These are phyloP conservation scores for Rhizopus delemar DNA, from an alignment of 371 early-diverging fungal genomes.

Conservation along the genomic window DNA sequence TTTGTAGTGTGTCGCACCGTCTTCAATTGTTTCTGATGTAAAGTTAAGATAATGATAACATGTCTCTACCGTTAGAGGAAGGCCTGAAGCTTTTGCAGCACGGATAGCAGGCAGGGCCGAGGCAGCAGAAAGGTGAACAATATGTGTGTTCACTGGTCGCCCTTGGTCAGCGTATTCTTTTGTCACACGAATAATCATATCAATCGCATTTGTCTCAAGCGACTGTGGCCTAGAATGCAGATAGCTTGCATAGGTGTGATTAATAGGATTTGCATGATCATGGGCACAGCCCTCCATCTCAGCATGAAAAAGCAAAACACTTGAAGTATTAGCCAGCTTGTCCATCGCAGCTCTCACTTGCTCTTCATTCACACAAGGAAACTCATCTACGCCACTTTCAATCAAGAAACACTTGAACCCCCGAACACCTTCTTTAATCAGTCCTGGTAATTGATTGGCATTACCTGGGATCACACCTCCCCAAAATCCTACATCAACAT, in stretches of 20 bases:
- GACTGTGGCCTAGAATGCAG: conserved; percentile 69
- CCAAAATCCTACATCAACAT: conserved; percentile 81
- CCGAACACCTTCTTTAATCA: conserved; percentile 71
- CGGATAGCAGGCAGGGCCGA: conserved; percentile 74
- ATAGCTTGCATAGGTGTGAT: conserved; percentile 66
- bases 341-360: conserved; percentile 72
- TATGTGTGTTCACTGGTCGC: conserved; percentile 72
- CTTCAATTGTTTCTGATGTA: conserved; percentile 68
- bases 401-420: conserved; percentile 87
- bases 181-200: conserved; percentile 69
- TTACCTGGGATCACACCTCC: conserved; percentile 83
- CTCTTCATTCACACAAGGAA: conserved; percentile 75
- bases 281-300: conserved; percentile 62
- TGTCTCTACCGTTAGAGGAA: conserved; percentile 78
- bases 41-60: conserved; percentile 82
- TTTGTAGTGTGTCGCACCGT: conserved; percentile 80
- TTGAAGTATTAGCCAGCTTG: conserved; percentile 45
- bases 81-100: conserved; percentile 69
- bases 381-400: conserved; percentile 84
- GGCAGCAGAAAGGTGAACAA: conserved; percentile 81
- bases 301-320: conserved; percentile 77
- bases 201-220: conserved; percentile 74
- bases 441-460: conserved; percentile 57
- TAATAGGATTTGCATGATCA: conserved; percentile 30
- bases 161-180: conserved; percentile 58